These are phyloP conservation scores for Pythium volutum DNA, from an alignment of 352 stramenopile species.

Conservation along the genomic window DNA sequence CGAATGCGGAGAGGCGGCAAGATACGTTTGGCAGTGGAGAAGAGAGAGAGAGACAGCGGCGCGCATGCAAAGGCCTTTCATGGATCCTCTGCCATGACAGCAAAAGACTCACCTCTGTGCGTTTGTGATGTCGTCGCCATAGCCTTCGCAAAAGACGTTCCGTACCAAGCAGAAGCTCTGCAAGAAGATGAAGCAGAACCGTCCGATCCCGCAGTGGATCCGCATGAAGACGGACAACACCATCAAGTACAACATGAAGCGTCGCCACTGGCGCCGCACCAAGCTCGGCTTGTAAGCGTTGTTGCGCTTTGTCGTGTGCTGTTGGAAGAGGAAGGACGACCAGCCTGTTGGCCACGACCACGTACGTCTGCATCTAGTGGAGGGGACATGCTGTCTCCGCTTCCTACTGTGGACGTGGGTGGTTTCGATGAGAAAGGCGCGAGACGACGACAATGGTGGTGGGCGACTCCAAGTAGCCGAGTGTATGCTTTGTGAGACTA, in stretches of 20 bases:
- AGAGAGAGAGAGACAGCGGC: slow-evolving; percentile 13
- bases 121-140: not conserved
- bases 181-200: slow-evolving; percentile 99
- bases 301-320: slow-evolving; percentile 17
- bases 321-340: slow-evolving; percentile 15
- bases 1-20: not conserved
- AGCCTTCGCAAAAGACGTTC: slow-evolving; percentile 99
- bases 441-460: too few species aligned
- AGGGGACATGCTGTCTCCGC: not conserved
- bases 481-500: slow-evolving; percentile 10
- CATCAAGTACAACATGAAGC: slow-evolving; percentile 99
- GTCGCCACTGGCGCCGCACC: slow-evolving; percentile 99
- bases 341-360: slow-evolving; percentile 18
- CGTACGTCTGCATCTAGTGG: not conserved
- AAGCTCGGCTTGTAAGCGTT: slow-evolving; percentile 98
- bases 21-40: too few species aligned
- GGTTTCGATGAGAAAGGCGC: slow-evolving; percentile 3
- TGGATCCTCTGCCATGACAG: not conserved
- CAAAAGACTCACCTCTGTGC: not conserved
- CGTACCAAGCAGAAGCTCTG: slow-evolving; percentile 99
- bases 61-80: not conserved
- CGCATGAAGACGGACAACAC: slow-evolving; percentile 99
- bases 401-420: not conserved
- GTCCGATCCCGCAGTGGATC: slow-evolving; percentile 99
- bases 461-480: slow-evolving; percentile 7